These are phyloP conservation scores for Fagus sylvatica DNA, from an alignment of 306 rosid species.

Conservation along the genomic window DNA sequence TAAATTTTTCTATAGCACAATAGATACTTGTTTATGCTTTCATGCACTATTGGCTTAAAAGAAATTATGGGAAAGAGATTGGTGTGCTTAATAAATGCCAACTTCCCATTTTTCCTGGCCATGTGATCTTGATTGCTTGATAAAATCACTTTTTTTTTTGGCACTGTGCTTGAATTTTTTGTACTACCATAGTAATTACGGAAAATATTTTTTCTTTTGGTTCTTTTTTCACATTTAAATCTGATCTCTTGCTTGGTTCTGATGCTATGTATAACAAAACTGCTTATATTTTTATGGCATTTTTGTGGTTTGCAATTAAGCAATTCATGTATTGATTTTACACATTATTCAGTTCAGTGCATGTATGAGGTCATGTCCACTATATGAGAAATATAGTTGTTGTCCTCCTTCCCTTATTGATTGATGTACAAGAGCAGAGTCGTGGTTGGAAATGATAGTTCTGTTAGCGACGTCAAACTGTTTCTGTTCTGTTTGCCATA, in stretches of 20 bases:
- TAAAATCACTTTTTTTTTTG: not conserved
- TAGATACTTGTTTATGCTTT: not conserved
- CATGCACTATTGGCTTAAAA: not conserved
- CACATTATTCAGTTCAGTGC: not conserved
- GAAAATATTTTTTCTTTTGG: not conserved
- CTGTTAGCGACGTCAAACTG: not conserved
- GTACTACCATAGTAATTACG: not conserved
- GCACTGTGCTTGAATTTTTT: not conserved
- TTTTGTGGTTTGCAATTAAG: not conserved
- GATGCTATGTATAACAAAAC: not conserved
- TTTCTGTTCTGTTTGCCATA: constrained; percentile 12
- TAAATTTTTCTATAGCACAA: not conserved
- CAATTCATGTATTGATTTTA: not conserved
- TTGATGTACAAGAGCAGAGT: not conserved
- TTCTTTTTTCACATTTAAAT: not conserved
- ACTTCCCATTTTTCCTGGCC: not conserved
- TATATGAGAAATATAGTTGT: not conserved
- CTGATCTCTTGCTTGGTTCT: not conserved
- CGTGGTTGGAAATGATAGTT: not conserved
- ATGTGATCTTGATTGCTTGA: not conserved
- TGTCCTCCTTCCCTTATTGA: not conserved
- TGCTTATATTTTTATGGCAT: not conserved
- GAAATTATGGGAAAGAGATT: not conserved
- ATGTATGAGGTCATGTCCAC: not conserved
- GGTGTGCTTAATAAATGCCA: not conserved